These are phyloP conservation scores for Pichia sp. DNA, from an alignment of 1,139 yeast species.

Conservation along the genomic window DNA sequence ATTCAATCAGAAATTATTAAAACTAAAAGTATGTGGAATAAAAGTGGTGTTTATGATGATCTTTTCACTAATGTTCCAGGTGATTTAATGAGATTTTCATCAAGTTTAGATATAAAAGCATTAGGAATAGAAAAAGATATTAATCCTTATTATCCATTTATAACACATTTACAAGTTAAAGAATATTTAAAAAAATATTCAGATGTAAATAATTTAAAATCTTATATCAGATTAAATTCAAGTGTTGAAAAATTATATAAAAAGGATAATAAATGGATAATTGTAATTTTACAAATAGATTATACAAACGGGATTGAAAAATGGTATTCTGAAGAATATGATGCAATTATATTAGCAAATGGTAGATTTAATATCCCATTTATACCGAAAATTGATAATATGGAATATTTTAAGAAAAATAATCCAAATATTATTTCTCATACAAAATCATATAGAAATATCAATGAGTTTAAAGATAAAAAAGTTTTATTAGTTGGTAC, in stretches of 20 bases:
- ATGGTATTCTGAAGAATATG: constrained; percentile 35
- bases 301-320: constrained; percentile 25
- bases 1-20: not conserved
- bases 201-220: constrained; percentile 27
- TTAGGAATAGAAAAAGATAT: constrained; percentile 4
- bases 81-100: constrained; percentile 39
- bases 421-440: constrained; percentile 18
- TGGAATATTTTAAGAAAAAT: constrained; percentile 33
- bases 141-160: constrained; percentile 39
- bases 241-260: constrained; percentile 34
- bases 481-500: no score
- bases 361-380: constrained; percentile 44
- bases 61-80: constrained; percentile 44
- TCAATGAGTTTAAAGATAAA: no score
- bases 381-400: constrained; percentile 39
- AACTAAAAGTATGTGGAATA: constrained; percentile 30
- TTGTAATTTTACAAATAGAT: constrained; percentile 12
- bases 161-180: constrained; percentile 34
- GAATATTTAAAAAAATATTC: constrained; percentile 29
- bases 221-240: constrained; percentile 35
- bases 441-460: not conserved
- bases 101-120: constrained; percentile 11
- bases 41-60: constrained; percentile 34
- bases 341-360: constrained; percentile 40
- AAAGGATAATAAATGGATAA: constrained; percentile 19